Percentiles rank a stretch among this genome's conserved stretches.
Conservation (phyloP, 2,329 filamentous ascomycete genomes). For the Sordariomycetes sp. region DNA sequence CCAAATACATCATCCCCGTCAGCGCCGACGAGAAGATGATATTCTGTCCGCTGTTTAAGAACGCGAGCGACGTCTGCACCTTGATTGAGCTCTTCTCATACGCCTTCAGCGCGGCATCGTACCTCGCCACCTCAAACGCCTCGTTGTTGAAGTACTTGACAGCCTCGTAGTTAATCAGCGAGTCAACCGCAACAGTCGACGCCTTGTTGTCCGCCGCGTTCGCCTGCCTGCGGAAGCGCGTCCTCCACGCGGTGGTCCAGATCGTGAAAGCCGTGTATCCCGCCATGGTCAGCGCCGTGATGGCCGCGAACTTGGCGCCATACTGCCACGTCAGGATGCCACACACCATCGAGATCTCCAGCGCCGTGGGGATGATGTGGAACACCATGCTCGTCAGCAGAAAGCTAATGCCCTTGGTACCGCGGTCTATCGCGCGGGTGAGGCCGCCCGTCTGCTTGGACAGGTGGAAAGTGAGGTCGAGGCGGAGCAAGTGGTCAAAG, state of each 20-base stretch:
- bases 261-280: conserved; percentile 97
- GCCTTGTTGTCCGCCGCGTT: conserved; percentile 95
- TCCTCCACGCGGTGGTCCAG: conserved; percentile 90
- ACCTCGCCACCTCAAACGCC: conserved; percentile 80
- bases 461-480: conserved; percentile 90
- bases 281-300: conserved; percentile 83
- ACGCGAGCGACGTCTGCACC: conserved; percentile 81
- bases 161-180: conserved; percentile 95
- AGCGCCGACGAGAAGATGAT: conserved; percentile 91
- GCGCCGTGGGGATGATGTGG: conserved; percentile 81
- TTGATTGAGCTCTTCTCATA: conserved; percentile 97
- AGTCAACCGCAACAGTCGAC: conserved; percentile 90
- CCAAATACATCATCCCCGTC: conserved; percentile 97
- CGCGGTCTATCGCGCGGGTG: conserved; percentile 86
- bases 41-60: conserved; percentile 91
- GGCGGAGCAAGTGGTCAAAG: conserved; percentile 74
- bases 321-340: conserved; percentile 96
- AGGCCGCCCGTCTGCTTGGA: conserved; percentile 89
- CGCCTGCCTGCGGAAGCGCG: conserved; percentile 86
- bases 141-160: conserved; percentile 99
- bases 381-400: conserved; percentile 97
- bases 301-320: conserved; percentile 78
- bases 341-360: conserved; percentile 93
- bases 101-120: conserved; percentile 71
- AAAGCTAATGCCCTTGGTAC: conserved; percentile 97